Evolutionary conservation across 805 yeast species (phyloP), one percentile per base, ranked within the genome.

Genomic region (Wickerhamiella azyma): DNA sequence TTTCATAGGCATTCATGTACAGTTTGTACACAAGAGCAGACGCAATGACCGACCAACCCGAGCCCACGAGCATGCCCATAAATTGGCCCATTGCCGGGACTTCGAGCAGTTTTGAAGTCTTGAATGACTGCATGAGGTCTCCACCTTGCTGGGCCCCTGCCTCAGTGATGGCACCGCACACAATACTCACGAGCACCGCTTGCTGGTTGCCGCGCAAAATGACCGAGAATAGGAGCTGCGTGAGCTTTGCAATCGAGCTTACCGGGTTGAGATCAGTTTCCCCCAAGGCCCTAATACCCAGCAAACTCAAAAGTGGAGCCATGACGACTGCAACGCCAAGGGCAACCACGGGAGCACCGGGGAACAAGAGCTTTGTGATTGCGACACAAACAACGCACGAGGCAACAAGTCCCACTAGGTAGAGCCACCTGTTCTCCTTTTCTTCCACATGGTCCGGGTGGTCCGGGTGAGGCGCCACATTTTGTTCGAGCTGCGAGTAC

Each of bases 131-230:
- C 94, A 92, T 84, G 58, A 89, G 69, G 64, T 89, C 98, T 26
- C 98, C 97, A 2, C 97, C 96, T 64, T 89, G 98, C 65, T 92
- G 97, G 2, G 98, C 96, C 8, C 97, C 97, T 0, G 97, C 96
- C 65, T 89, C 98, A 1, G 97, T 94, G 37, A 89, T 79, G 11
- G 96, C 98, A 14, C 98, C 98, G 3, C 96, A 95, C 1, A 89
- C 81, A 41, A 89, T 67, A 59, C 89, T 92, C 39, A 85, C 77
- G 36, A 89, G 65, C 5, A 92, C 85, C 9, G 85, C 75, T 1
- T 94, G 86, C 1, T 94, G 94, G 48, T 79, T 82, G 28, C 69
- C 68, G 0, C 95, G 95, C 21, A 86, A 72, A 5, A 89, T 69
- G 10, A 85, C 58, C 0, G 96, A 95, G 63, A 92, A 85, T 2